Percentiles rank a stretch among this genome's conserved stretches.
These are phyloP conservation scores for Pneumocystis canis DNA, from an alignment of 1,139 yeast genomes.

Conservation along the genomic window DNA sequence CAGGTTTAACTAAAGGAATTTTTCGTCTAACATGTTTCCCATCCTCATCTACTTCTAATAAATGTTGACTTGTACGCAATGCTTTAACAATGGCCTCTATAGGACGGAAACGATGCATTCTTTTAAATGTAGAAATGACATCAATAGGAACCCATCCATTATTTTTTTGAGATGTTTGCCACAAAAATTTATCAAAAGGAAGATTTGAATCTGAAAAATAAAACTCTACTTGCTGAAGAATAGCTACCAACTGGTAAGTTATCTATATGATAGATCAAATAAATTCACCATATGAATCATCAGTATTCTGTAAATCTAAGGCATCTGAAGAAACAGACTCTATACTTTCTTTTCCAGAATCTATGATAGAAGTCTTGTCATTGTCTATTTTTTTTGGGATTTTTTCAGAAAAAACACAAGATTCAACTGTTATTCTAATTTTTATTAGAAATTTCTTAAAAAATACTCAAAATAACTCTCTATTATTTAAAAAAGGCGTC, in stretches of 20 bases:
- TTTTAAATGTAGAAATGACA: conserved; percentile 75
- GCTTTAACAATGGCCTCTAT: conserved; percentile 71
- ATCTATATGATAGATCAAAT: not conserved
- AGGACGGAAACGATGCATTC: conserved; percentile 93
- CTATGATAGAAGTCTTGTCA: not conserved
- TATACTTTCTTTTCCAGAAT: not conserved
- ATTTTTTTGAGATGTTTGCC: conserved; percentile 72
- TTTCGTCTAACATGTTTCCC: conserved; percentile 73
- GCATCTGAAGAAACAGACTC: conserved; percentile 11
- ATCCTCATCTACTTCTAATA: conserved; percentile 67
- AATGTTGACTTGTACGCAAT: conserved; percentile 45
- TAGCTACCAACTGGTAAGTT: not conserved
- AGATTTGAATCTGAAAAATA: conserved; percentile 88
- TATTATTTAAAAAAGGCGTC: not conserved
- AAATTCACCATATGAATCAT: conserved; percentile 11
- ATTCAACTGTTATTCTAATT: not conserved
- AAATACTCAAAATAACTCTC: not conserved
- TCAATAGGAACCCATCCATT: conserved; percentile 93
- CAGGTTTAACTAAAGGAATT: conserved; percentile 58
- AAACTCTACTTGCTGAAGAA: conserved; percentile 39
- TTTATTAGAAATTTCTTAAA: not conserved
- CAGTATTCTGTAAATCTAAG: conserved; percentile 15
- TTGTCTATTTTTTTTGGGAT: not conserved
- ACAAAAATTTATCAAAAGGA: conserved; percentile 79
- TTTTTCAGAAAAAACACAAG: not conserved